Base-by-base conservation (phyloP, 305 asterid genomes). In the Fraxinus baroniana region DNA sequence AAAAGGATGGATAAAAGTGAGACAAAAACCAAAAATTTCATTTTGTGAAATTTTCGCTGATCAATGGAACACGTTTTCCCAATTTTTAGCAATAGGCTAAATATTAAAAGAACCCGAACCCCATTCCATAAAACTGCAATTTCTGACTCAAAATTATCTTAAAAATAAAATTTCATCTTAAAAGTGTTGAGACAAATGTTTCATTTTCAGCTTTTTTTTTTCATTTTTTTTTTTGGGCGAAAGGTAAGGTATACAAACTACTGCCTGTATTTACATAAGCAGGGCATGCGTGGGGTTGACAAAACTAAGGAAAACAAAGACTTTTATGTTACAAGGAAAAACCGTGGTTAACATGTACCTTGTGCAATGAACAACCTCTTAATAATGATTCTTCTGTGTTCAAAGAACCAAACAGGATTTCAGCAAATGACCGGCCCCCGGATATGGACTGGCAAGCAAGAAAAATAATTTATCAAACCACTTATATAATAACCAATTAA, bases 391-490 rank as follows among this genome's bases (percentile, higher is more conserved):
- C 92, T 79, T 91, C 88, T 28, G 91, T 85, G 85, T 84, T 82
- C 78, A 91, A 91, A 49, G 94, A 88, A 85, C 98, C 98, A 77
- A 95, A 85, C 84, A 95, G 90, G 85, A 95, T 88, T 86, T 95
- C 99, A 62, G 98, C 98, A 76, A 93, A 91, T 70, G 98, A 95
- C 64, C 87, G 89, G 17, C 97, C 98, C 78, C 98, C 98, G 70
- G 97, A 90, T 87, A 95, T 95, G 86, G 98, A 94, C 99, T 95
- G 91, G 79, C 81, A 80, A 88, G 52, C 81, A 90, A 81, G 60
- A 80, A 87, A 86, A 79, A 55, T 36, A 57, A 28, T 88, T 79
- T 72, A 70, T 81, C 62, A 79, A 75, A 82, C 66, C 78, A 79
- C 74, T 79, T 15, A 80, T 79, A 68, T 76, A 55, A 80, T 76